Conservation (phyloP, 352 stramenopile genomes). For the Globisporangium cederbergense region DNA sequence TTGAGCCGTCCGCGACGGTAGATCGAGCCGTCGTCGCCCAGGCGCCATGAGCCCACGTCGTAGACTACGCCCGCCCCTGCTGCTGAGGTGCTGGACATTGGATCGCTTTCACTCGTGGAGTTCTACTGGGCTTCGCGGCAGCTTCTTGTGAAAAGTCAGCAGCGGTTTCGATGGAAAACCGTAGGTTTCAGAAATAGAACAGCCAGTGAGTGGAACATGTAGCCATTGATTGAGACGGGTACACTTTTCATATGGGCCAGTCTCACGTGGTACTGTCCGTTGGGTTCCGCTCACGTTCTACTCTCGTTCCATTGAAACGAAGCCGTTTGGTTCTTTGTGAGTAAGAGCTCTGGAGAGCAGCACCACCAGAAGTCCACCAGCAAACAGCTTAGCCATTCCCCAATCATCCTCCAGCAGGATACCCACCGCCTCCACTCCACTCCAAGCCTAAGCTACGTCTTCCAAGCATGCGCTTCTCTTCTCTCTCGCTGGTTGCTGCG, state of each 20-base stretch:
- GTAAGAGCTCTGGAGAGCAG: background rate
- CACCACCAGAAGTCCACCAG: background rate
- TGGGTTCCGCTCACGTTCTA: background rate
- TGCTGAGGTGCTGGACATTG: background rate
- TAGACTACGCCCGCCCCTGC: constrained; percentile 41
- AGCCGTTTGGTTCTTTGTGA: background rate
- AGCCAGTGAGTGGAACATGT: background rate
- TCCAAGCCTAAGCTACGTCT: background rate
- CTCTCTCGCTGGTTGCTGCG: background rate
- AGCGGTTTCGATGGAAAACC: background rate
- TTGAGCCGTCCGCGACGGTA: constrained; percentile 65
- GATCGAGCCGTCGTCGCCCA: constrained; percentile 71
- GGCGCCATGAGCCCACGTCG: constrained; percentile 62
- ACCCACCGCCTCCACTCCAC: background rate
- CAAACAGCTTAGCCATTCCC: background rate
- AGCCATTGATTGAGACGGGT: background rate
- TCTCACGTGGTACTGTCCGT: background rate
- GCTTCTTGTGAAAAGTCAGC: constrained; percentile 4
- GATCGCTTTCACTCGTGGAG: background rate
- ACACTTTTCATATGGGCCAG: background rate
- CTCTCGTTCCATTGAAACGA: background rate
- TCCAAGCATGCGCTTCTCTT: background rate
- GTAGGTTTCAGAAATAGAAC: background rate
- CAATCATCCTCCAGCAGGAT: constrained; percentile 13
- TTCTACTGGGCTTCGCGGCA: background rate